Conservation (phyloP, 108 stramenopile species). For the Discostella pseudostelligera region DNA sequence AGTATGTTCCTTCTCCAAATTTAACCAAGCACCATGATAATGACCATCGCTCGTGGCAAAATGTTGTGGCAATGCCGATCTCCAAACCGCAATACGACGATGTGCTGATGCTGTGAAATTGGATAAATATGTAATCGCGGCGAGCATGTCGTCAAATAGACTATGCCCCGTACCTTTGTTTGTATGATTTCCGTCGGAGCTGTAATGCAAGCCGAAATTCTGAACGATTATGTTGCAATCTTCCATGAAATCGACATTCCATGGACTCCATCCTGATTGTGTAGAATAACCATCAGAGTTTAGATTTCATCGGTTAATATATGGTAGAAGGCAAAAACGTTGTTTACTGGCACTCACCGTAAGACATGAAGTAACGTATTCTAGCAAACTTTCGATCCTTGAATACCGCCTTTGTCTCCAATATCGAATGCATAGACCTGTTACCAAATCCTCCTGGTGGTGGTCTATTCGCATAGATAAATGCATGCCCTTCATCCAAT, state of each 20-base stretch:
- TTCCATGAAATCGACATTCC: conserved; percentile 32
- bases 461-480: conserved; percentile 6
- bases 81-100: conserved; percentile 17
- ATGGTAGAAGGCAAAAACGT: neutral
- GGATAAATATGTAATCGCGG: conserved; percentile 18
- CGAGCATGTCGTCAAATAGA: conserved; percentile 18
- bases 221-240: conserved; percentile 11
- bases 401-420: conserved; percentile 26
- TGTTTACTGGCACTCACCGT: conserved; percentile 6
- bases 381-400: conserved; percentile 5
- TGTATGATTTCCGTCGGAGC: conserved; percentile 9
- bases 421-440: conserved; percentile 16
- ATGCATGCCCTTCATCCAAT: conserved; percentile 14
- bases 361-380: conserved; percentile 24
- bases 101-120: conserved; percentile 11
- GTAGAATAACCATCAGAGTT: neutral
- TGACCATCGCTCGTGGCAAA: conserved; percentile 19
- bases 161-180: conserved; percentile 3
- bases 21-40: conserved; percentile 7
- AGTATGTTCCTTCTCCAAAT: conserved; percentile 9
- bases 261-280: conserved; percentile 14
- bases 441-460: conserved; percentile 16
- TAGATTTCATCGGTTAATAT: too few relatives aligned
- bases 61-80: conserved; percentile 25
- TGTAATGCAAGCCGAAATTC: conserved; percentile 25